Percentiles rank a stretch among this genome's conserved stretches.
Conservation (phyloP, 176 grass and related monocot genomes). For the Tillandsia leiboldiana region DNA sequence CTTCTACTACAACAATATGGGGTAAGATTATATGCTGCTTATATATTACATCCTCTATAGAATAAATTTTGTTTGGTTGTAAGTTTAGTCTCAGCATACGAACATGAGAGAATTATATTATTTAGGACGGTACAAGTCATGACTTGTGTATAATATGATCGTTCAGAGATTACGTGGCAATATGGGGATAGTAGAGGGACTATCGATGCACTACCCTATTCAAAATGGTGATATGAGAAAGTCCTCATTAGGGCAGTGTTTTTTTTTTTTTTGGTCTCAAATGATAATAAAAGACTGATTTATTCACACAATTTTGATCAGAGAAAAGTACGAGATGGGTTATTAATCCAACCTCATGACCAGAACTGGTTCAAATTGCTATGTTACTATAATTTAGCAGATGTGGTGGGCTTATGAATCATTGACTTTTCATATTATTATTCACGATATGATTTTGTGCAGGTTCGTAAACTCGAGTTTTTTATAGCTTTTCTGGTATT, state of each 20-base stretch:
- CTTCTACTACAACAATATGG: conserved; percentile 89
- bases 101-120: not conserved
- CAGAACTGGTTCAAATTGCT: not conserved
- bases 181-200: no score
- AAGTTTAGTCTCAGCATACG: not conserved
- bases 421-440: not conserved
- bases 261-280: not conserved
- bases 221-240: not conserved
- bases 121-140: not conserved
- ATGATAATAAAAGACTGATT: not conserved
- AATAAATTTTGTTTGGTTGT: conserved; percentile 3
- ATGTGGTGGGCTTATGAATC: conserved; percentile 5
- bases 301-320: not conserved
- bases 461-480: conserved; percentile 92
- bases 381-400: not conserved
- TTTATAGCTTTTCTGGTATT: conserved; percentile 82
- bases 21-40: conserved; percentile 35
- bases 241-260: not conserved
- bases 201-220: not conserved
- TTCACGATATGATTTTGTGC: conserved; percentile 20
- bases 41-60: not conserved
- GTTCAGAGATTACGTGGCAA: no score
- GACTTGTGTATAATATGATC: no score
- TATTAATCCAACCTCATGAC: not conserved
- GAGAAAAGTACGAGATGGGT: not conserved